Conservation (phyloP, 257 asterid genomes). For the Rubia yunnanensis region DNA sequence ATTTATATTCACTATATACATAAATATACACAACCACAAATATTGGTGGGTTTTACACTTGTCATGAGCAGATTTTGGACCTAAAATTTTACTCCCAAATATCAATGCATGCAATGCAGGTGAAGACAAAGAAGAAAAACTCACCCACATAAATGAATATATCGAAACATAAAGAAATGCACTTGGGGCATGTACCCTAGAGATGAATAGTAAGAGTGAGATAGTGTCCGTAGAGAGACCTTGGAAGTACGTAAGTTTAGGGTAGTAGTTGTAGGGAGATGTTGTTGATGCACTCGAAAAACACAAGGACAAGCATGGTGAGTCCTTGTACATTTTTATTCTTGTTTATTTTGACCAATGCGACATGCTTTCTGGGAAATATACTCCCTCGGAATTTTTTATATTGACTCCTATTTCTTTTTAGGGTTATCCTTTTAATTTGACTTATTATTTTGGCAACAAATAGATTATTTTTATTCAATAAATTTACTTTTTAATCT, state of each 20-base stretch:
- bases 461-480: not conserved
- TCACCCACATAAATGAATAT: not conserved
- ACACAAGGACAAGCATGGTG: conserved; percentile 21
- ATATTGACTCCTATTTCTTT: not conserved
- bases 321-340: conserved; percentile 6
- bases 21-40: no score
- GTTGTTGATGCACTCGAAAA: not conserved
- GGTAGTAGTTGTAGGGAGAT: not conserved
- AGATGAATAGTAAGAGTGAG: not conserved
- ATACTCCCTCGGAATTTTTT: no score
- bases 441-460: not conserved
- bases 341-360: conserved; percentile 25
- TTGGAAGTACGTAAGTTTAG: no score
- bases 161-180: no score
- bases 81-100: not conserved
- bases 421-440: no score
- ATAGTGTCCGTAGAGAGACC: no score
- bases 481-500: conserved; percentile 1
- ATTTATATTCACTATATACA: no score
- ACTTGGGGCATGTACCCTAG: not conserved
- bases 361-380: conserved; percentile 45
- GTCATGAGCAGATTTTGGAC: no score
- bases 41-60: no score
- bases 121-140: not conserved
- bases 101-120: conserved; percentile 9